Base-by-base conservation (phyloP, 306 rosid genomes). In the Cicer bijugum region DNA sequence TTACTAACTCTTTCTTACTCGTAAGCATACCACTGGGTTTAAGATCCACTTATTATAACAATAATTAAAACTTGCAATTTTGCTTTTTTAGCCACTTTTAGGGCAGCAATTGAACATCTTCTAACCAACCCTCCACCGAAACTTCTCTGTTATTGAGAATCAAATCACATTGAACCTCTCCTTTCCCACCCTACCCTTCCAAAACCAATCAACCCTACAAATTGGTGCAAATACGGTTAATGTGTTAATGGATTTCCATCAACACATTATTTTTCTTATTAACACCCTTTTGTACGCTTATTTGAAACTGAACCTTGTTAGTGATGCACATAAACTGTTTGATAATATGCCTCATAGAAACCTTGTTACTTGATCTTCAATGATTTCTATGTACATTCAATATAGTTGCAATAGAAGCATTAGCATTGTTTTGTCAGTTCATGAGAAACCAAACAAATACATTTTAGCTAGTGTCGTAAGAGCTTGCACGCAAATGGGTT, bases 321-420 rank as follows among this genome's bases (percentile, higher is more conserved):
- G 8, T 1, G 83, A 89, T 64, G 93, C 96, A 38, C 88, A 77
- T 52, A 84, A 76, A 16, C 61, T 93, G 87, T 93, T 93, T 52
- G 97, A 88, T 76, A 64, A 5, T 57, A 85, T 93, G 96, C 80
- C 91, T 69, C 83, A 84, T 0, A 88, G 80, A 75, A 93, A 89
- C 75, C 75, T 85, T 5, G 81, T 91, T 65, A 81, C 93, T 81
- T 89, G 93, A 96, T 89, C 97, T 66, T 84, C 97, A 0, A 71
- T 85, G 89, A 84, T 93, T 86, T 93, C 98, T 16, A 88, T 86
- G 90, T 88, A 89, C 71, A 79, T 87, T 82, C 86, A 78, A 40
- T 88, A 83, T 59, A 76, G 86, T 20, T 79, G 37, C 46, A 75
- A 53, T 14, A 75, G 84, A 89, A 51, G 96, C 97, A 19, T 74